Percentiles rank a stretch among this genome's conserved stretches.
Conservation (phyloP, 2,329 filamentous ascomycete species). For the Plectosphaerella cucumerina region DNA sequence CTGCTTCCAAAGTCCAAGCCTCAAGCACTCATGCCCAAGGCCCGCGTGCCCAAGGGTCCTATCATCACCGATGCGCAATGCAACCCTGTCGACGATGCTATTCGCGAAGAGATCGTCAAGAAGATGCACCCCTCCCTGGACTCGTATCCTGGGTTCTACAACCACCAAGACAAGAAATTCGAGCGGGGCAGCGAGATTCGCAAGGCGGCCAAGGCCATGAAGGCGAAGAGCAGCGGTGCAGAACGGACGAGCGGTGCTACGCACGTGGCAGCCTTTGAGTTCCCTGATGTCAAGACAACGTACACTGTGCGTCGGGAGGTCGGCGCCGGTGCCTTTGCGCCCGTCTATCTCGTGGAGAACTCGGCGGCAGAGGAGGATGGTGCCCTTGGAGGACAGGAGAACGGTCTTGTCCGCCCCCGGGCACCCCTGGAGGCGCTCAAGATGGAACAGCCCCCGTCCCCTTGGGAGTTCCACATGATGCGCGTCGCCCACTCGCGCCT, state of each 20-base stretch:
- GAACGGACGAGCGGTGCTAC: constrained; percentile 59
- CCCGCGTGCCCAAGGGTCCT: constrained; percentile 54
- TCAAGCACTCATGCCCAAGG: constrained; percentile 33
- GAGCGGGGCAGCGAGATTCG: constrained; percentile 73
- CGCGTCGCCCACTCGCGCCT: constrained; percentile 75
- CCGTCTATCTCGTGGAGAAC: constrained; percentile 87
- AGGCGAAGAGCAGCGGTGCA: constrained; percentile 49
- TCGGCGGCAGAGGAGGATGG: constrained; percentile 44
- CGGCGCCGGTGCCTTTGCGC: constrained; percentile 89
- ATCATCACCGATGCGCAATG: constrained; percentile 81
- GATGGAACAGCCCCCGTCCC: constrained; percentile 82
- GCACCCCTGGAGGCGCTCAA: constrained; percentile 78
- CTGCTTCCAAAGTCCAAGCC: constrained; percentile 40
- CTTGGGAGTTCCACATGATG: constrained; percentile 98
- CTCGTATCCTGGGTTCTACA: constrained; percentile 75
- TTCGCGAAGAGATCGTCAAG: constrained; percentile 71
- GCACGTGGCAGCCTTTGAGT: constrained; percentile 60
- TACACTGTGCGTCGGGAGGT: constrained; percentile 84
- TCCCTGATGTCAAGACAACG: constrained; percentile 58
- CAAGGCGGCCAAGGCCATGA: constrained; percentile 70
- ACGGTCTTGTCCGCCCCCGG: constrained; percentile 53
- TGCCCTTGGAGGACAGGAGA: constrained; percentile 56
- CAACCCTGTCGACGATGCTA: constrained; percentile 78
- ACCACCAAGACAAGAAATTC: constrained; percentile 60
- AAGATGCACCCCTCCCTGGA: constrained; percentile 69